Conservation (phyloP, 2,329 filamentous ascomycete genomes). For the Colletotrichum navitas region DNA sequence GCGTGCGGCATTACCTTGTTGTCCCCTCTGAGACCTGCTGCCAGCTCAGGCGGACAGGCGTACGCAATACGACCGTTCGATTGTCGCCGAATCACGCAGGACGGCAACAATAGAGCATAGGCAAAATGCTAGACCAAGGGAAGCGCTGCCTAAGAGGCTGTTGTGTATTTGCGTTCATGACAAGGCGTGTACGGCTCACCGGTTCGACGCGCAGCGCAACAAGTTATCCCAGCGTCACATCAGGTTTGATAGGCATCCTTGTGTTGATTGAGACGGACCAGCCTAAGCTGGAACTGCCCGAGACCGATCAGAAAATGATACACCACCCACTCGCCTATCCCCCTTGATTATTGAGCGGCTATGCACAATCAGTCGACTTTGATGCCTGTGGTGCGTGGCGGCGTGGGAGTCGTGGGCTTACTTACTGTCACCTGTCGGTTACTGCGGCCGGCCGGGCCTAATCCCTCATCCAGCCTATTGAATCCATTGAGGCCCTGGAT, state of each 20-base stretch:
- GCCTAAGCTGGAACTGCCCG: slow-evolving; percentile 11
- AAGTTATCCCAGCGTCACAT: slow-evolving; percentile 23
- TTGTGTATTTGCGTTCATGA: neutral
- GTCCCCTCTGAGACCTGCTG: slow-evolving; percentile 3
- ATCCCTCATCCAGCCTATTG: slow-evolving; percentile 9
- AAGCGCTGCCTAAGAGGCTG: neutral
- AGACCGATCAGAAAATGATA: slow-evolving; percentile 13
- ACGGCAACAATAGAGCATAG: neutral
- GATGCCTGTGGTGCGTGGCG: slow-evolving; percentile 10
- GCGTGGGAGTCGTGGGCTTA: slow-evolving; percentile 10
- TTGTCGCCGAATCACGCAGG: neutral
- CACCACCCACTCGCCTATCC: neutral
- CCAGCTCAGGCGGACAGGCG: neutral
- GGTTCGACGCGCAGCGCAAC: neutral
- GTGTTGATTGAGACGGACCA: slow-evolving; percentile 31
- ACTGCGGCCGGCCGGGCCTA: slow-evolving; percentile 19
- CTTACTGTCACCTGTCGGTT: slow-evolving; percentile 14
- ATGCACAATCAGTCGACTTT: slow-evolving; percentile 1
- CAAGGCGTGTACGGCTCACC: slow-evolving; percentile 3
- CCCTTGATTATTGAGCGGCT: slow-evolving; percentile 4
- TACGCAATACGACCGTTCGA: slow-evolving; percentile 10
- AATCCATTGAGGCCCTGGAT: neutral
- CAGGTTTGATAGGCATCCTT: slow-evolving; percentile 31
- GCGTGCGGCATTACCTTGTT: slow-evolving; percentile 14
- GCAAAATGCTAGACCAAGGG: neutral